These are phyloP conservation scores for Lablab purpureus DNA, from an alignment of 306 rosid species.

Conservation along the genomic window DNA sequence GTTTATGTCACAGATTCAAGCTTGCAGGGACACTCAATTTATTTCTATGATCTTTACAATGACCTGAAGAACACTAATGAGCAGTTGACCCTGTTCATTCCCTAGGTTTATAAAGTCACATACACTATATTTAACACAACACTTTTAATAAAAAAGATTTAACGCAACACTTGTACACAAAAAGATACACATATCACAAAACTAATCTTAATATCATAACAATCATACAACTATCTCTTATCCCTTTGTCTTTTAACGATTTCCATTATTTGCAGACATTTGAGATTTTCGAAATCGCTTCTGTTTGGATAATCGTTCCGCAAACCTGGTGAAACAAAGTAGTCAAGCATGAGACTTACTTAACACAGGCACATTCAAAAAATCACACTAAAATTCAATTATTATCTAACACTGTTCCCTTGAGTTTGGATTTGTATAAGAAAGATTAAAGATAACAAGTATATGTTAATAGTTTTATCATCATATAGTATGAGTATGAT, in stretches of 20 bases:
- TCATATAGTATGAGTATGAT: not conserved
- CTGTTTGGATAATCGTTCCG: slow-evolving; percentile 60
- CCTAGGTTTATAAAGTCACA: not conserved
- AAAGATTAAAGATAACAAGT: no score
- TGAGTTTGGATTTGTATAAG: not conserved
- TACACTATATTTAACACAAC: not conserved
- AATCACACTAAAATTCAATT: not conserved
- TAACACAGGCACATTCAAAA: not conserved
- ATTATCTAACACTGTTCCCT: not conserved
- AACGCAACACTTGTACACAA: not conserved
- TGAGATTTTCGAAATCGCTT: slow-evolving; percentile 50
- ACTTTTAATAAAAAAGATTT: not conserved
- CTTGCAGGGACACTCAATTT: not conserved
- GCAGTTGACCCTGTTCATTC: not conserved
- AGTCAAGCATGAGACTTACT: not conserved
- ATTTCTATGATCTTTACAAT: not conserved
- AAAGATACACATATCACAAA: not conserved
- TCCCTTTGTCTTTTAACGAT: slow-evolving; percentile 5
- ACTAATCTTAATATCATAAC: not conserved
- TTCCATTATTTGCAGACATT: slow-evolving; percentile 36
- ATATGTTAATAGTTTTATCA: no score
- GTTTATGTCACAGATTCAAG: not conserved
- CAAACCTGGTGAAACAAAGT: slow-evolving; percentile 54
- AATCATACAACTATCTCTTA: not conserved
- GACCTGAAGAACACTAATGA: not conserved